Evolutionary conservation across 2,329 filamentous ascomycete species (phyloP).

Genomic region (Talaromyces piceae): DNA sequence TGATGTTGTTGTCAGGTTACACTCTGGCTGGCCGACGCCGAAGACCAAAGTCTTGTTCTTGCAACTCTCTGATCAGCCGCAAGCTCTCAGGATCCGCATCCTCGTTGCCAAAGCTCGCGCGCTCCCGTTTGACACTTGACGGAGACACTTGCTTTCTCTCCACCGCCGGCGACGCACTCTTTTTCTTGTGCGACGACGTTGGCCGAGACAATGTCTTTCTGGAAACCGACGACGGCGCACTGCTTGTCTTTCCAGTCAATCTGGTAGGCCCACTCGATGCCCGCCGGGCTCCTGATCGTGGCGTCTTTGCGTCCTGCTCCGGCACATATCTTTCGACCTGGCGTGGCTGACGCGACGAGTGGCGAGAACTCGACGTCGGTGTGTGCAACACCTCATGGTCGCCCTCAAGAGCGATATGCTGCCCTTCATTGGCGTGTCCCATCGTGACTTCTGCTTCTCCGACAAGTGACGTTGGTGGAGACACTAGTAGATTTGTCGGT

Average conservation of each 20-base stretch:
- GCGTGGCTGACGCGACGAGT: conserved; percentile 39
- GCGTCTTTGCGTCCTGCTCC: conserved; percentile 21
- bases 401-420: conserved; percentile 19
- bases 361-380: conserved; percentile 35
- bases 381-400: conserved; percentile 23
- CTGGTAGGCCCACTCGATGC: neutral
- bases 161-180: conserved; percentile 25
- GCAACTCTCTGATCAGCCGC: conserved; percentile 37
- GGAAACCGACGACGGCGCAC: conserved; percentile 12
- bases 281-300: conserved; percentile 5
- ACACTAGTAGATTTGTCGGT: conserved; percentile 34
- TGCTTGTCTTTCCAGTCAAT: conserved; percentile 16
- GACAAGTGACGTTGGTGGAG: conserved; percentile 37
- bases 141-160: conserved; percentile 28
- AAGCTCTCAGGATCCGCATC: conserved; percentile 36
- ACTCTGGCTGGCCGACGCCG: conserved; percentile 25
- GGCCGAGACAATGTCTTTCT: conserved; percentile 30
- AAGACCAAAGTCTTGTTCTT: conserved; percentile 40
- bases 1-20: neutral
- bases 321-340: conserved; percentile 33
- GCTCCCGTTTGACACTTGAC: conserved; percentile 19
- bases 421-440: conserved; percentile 19
- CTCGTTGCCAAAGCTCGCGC: conserved; percentile 19
- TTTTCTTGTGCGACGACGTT: conserved; percentile 34
- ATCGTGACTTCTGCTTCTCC: conserved; percentile 33